phyloP scores from a whole-genome alignment of 306 rosid genomes.

The Argentina anserina region DNA sequence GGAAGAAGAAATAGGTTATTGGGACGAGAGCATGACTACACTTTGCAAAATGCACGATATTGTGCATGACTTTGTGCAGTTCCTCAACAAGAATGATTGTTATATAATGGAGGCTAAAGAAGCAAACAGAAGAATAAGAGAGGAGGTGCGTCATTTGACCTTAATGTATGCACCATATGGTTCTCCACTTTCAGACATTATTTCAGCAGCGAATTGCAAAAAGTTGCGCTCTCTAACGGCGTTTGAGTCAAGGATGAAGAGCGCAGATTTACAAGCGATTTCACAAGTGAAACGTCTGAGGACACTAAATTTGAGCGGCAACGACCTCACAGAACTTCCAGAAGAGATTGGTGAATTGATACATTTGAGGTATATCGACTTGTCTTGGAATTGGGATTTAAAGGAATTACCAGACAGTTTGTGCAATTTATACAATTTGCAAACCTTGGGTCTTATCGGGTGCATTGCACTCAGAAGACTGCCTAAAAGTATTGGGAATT shows the following conservation, averaged over 20 bases:
- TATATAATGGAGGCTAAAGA: neutral
- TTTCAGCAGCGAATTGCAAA: neutral
- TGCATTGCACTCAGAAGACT: accelerated
- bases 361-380: conserved; percentile 1
- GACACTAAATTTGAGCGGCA: neutral
- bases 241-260: neutral
- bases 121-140: neutral
- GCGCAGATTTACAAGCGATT: neutral
- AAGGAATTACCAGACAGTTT: neutral
- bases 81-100: neutral
- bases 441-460: neutral
- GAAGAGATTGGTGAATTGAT: neutral
- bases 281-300: neutral
- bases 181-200: neutral
- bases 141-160: neutral
- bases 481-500: neutral
- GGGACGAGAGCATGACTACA: accelerated
- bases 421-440: neutral
- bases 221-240: neutral
- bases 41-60: neutral
- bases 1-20: too few species aligned
- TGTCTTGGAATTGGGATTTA: accelerated
- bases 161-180: neutral
- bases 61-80: neutral
- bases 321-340: neutral